A percentile compares a stretch with the other conserved stretches of the same genome.
These are phyloP conservation scores for Bromus sterilis DNA, from an alignment of 176 grass and related monocot species.

Conservation along the genomic window DNA sequence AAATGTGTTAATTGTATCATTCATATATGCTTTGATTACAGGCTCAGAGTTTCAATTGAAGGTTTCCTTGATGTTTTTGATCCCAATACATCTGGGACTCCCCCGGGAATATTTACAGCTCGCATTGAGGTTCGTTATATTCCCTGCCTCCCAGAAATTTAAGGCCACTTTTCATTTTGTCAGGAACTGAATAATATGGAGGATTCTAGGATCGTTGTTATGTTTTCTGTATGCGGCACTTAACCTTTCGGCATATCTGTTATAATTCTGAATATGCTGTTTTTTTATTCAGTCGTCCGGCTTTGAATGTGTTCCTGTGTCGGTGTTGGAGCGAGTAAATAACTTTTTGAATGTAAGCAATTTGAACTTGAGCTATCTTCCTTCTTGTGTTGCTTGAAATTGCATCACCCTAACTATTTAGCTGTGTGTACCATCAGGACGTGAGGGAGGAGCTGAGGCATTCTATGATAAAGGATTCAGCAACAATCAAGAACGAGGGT, in stretches of 20 bases:
- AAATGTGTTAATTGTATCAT: not conserved
- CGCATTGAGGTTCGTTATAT: constrained; percentile 61
- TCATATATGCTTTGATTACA: constrained; percentile 28
- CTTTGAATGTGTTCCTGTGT: constrained; percentile 91
- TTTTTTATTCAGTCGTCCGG: constrained; percentile 49
- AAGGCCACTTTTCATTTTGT: not conserved
- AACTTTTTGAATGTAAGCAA: constrained; percentile 85
- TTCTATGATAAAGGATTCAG: constrained; percentile 61
- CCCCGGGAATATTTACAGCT: constrained; percentile 63
- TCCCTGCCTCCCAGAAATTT: not conserved
- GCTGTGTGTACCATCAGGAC: constrained; percentile 47
- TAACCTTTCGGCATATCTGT: not conserved
- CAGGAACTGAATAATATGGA: not conserved
- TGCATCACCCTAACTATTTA: constrained; percentile 4
- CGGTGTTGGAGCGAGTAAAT: constrained; percentile 74
- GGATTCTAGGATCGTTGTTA: not conserved
- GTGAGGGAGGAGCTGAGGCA: constrained; percentile 80
- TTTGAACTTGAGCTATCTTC: constrained; percentile 3
- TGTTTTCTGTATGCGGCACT: not conserved
- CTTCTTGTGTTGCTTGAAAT: not conserved
- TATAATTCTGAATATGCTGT: constrained; percentile 6
- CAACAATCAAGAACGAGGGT: constrained; percentile 66
- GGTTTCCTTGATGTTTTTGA: constrained; percentile 80
- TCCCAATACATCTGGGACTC: constrained; percentile 58
- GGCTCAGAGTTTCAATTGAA: constrained; percentile 88